Evolutionary conservation across 176 grass and related monocot genomes (phyloP).

Genomic region (Juncus inflexus): DNA sequence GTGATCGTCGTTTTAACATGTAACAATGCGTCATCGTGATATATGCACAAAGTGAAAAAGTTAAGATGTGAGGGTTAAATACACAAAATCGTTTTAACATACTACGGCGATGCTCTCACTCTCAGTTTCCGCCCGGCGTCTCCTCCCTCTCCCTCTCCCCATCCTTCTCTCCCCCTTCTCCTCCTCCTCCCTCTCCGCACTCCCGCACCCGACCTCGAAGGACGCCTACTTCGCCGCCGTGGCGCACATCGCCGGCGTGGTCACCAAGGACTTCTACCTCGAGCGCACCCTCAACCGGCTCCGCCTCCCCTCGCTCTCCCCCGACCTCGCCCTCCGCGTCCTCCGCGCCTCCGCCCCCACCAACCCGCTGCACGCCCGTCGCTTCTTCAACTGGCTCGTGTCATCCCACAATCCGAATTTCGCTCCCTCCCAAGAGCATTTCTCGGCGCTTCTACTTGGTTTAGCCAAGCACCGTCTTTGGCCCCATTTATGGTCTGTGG

Average conservation of each 20-base stretch:
- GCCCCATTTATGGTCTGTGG: constrained; percentile 68
- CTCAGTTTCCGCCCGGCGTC: not conserved
- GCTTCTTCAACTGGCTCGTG: constrained; percentile 79
- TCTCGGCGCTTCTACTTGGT: constrained; percentile 73
- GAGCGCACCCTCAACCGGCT: constrained; percentile 87
- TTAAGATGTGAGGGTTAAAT: no score
- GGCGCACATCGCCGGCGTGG: constrained; percentile 77
- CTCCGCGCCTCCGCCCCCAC: constrained; percentile 56
- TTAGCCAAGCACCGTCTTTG: constrained; percentile 60
- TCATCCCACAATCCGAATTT: constrained; percentile 42
- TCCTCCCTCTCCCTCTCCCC: constrained; percentile 22
- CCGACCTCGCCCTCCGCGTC: constrained; percentile 78
- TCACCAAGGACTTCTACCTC: constrained; percentile 93
- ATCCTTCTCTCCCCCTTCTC: constrained; percentile 16
- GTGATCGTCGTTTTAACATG: no score
- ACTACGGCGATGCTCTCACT: no score
- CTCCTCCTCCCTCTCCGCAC: constrained; percentile 14
- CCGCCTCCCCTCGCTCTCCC: constrained; percentile 68
- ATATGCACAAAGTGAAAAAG: no score
- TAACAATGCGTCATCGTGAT: no score
- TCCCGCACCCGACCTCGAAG: constrained; percentile 41
- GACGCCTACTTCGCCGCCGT: constrained; percentile 86
- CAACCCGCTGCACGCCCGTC: constrained; percentile 57
- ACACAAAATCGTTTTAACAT: no score
- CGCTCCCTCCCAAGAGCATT: constrained; percentile 60